A percentile compares a stretch with the other conserved stretches of the same genome.
These are phyloP conservation scores for Radiomyces spectabilis DNA, from an alignment of 192 early-diverging fungal genomes.

Conservation along the genomic window DNA sequence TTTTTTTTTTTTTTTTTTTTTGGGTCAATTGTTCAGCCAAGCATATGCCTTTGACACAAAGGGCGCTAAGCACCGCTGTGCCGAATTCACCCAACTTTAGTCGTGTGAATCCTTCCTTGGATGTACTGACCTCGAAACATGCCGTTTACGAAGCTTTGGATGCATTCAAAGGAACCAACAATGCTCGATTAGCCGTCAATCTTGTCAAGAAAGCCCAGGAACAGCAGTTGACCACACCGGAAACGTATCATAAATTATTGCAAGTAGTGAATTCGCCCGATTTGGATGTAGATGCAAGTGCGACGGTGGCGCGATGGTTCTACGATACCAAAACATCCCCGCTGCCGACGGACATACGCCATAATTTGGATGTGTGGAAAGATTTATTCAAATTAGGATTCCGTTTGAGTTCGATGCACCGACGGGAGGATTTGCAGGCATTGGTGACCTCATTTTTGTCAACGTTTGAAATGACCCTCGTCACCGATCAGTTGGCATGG, in stretches of 20 bases:
- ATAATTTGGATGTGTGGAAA: conserved; percentile 14
- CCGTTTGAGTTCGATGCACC: conserved; percentile 4
- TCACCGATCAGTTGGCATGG: conserved; percentile 2
- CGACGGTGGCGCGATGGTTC: conserved; percentile 13
- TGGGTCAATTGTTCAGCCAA: too few species aligned
- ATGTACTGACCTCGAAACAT: too few species aligned
- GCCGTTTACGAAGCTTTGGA: too few species aligned
- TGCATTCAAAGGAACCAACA: too few species aligned
- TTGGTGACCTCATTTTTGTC: conserved; percentile 8
- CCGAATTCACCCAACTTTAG: too few species aligned
- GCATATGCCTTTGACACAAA: too few species aligned
- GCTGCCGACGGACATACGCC: neutral
- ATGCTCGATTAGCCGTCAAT: too few species aligned
- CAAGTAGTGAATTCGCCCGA: neutral
- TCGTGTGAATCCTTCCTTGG: too few species aligned
- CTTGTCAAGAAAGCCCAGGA: neutral
- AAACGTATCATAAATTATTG: neutral
- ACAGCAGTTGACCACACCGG: neutral
- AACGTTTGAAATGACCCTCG: conserved; percentile 1
- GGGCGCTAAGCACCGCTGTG: too few species aligned
- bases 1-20: too few species aligned
- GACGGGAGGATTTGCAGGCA: conserved; percentile 6
- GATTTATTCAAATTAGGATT: conserved; percentile 14
- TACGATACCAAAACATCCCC: neutral
- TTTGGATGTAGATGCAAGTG: conserved; percentile 11